Evolutionary conservation across 371 early-diverging fungal species (phyloP), one percentile per base, ranked within the genome.

Genomic region (Mucor racemosus): DNA sequence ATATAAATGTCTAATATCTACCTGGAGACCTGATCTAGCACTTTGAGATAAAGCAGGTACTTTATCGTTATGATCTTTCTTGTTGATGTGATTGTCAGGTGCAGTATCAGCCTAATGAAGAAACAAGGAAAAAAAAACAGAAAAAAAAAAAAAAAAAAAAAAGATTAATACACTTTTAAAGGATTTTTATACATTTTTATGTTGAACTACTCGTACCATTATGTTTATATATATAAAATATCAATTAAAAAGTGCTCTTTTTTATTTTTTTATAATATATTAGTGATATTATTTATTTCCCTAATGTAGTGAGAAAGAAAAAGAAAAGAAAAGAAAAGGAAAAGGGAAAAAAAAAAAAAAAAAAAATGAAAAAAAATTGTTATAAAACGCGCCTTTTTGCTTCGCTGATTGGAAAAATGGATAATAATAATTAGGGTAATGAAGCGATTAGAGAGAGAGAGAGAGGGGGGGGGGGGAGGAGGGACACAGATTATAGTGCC

Each of bases 11-110:
- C 26, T 26, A 26, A 9, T 5, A 50, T 48, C 54, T 88, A 86
- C 88, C 78, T 88, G 88, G 55, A 88, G 85, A 69, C 88, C 88
- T 7, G 88, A 86, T 77, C 88, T 78, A 57, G 88, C 88, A 56
- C 87, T 86, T 71, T 85, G 88, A 34, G 88, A 86, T 58, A 88
- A 71, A 65, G 81, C 77, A 58, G 82, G 84, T 39, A 75, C 77
- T 69, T 82, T 83, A 41, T 87, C 86, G 64, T 80, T 82, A 57
- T 76, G 78, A 44, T 76, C 77, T 39, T 56, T 40, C 36, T 72
- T 69, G 42, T 67, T 69, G 15, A 34, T 26, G n/a, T 60, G 60
- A 17, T 69, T 71, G 59, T 79, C 77, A 33, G 73, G 67, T 70
- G 73, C 65, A 56, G 62, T 79, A 73, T 82, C 82, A 56, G 82